Evolutionary conservation across 2,329 filamentous ascomycete genomes (phyloP), one percentile per base, ranked within the genome.

Genomic region (Aspergillus puulaauensis): DNA sequence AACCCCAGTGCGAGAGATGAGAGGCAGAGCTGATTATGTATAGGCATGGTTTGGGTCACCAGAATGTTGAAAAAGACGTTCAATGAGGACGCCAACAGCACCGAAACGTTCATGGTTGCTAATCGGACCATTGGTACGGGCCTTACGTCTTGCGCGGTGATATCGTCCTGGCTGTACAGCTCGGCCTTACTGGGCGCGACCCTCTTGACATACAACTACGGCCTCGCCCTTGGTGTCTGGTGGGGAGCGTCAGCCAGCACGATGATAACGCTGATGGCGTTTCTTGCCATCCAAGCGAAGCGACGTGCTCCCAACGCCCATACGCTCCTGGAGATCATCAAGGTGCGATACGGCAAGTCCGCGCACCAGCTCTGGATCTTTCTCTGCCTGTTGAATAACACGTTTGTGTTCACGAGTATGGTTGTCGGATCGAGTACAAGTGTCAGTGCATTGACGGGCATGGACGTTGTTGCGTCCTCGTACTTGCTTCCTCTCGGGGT

Each of bases 241-340:
- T 52, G 49, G 49, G 49, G 49, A 52, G 49, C 49, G 14, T 52
- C 49, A 9, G 49, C 49, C 37, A 52, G 49, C 23, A 52, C 49
- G 11, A 52, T 52, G 49, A 39, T 52, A 17, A 52, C 49, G 21
- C 24, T 52, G 14, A 52, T 31, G 27, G 27, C 27, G 8, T 31
- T 11, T 4, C 27, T 31, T 31, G 27, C 27, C 8, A 31, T 27
- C 9, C 27, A 31, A 31, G 27, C 27, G 3, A 31, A 31, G 27
- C 27, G 27, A 4, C 27, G 27, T 11, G 35, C 49, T 17, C 49
- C 49, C 7, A 52, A 52, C 23, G 49, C 49, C 7, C 49, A 52
- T 39, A 52, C 49, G 21, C 6, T 52, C 0, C 37, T 52, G 3
- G 49, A 52, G n/a, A 52, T 52, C 17, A 52, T 52, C 49, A 27